phyloP scores from a whole-genome alignment of 148 eudicot species.

The Gaultheria prostrata region DNA sequence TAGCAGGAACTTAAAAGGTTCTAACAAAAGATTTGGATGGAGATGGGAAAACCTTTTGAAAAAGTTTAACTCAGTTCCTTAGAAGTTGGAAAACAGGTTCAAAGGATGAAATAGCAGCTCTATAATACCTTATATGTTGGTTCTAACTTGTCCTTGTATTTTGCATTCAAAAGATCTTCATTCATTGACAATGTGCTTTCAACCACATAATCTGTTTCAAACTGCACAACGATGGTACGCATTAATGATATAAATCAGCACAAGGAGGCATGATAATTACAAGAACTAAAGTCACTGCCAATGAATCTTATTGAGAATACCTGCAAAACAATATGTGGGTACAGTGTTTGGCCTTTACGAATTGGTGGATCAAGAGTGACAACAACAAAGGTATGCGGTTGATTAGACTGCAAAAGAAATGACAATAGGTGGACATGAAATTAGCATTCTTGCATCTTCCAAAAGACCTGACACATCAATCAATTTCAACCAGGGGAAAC shows the following conservation, averaged over 20 bases:
- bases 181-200: conserved; percentile 66
- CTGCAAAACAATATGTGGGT: conserved; percentile 99
- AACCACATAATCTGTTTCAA: conserved; percentile 82
- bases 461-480: conserved; percentile 10
- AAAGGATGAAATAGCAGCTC: not conserved
- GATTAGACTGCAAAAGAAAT: conserved; percentile 67
- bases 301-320: conserved; percentile 31
- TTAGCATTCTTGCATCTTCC: not conserved
- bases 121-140: conserved; percentile 65
- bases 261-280: not conserved
- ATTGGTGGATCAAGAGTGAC: conserved; percentile 97
- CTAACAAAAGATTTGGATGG: not conserved
- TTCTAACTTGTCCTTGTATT: conserved; percentile 87
- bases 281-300: conserved; percentile 1
- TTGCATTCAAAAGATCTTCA: conserved; percentile 73
- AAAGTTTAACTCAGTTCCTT: not conserved
- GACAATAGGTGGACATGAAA: not conserved
- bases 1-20: not conserved
- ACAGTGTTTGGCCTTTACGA: conserved; percentile 94
- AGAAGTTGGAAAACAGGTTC: not conserved
- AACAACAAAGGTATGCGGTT: conserved; percentile 95
- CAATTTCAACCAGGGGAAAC: conserved; percentile 1
- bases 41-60: not conserved
- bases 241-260: not conserved
- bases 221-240: conserved; percentile 42